phyloP scores from a whole-genome alignment of 2,329 filamentous ascomycete genomes.

The Fusarium concolor region DNA sequence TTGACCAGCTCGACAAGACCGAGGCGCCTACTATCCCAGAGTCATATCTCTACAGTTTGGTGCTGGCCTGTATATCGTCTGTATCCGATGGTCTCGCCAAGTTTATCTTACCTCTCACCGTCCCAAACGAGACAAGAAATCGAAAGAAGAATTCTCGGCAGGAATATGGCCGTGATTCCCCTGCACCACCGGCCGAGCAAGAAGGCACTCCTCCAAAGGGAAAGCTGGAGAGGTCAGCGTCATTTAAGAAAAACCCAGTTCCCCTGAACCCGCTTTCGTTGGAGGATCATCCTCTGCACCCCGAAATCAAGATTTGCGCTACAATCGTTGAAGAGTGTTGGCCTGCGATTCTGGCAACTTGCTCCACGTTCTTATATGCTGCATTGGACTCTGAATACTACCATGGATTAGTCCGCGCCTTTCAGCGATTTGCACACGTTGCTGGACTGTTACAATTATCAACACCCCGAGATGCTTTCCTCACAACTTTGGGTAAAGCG shows the following conservation, averaged over 20 bases:
- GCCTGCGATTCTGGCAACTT: slow-evolving; percentile 94
- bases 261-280: slow-evolving; percentile 86
- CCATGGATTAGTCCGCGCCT: slow-evolving; percentile 88
- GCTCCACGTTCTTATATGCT: slow-evolving; percentile 94
- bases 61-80: slow-evolving; percentile 87
- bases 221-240: slow-evolving; percentile 69
- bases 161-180: slow-evolving; percentile 59
- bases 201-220: slow-evolving; percentile 49
- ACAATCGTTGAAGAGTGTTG: slow-evolving; percentile 91
- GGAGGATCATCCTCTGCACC: slow-evolving; percentile 76
- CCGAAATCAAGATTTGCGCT: slow-evolving; percentile 81
- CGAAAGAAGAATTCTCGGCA: slow-evolving; percentile 62
- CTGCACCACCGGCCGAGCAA: slow-evolving; percentile 53
- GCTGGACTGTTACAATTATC: slow-evolving; percentile 85
- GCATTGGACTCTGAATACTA: slow-evolving; percentile 94
- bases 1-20: slow-evolving; percentile 93
- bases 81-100: slow-evolving; percentile 94
- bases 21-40: slow-evolving; percentile 87
- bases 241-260: slow-evolving; percentile 79
- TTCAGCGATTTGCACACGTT: slow-evolving; percentile 95
- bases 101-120: slow-evolving; percentile 90
- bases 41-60: slow-evolving; percentile 92
- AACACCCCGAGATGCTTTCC: slow-evolving; percentile 91
- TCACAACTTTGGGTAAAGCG: slow-evolving; percentile 93
- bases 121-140: slow-evolving; percentile 74